Base-by-base conservation (phyloP, 2,329 filamentous ascomycete genomes). In the Fusarium mexicanum region DNA sequence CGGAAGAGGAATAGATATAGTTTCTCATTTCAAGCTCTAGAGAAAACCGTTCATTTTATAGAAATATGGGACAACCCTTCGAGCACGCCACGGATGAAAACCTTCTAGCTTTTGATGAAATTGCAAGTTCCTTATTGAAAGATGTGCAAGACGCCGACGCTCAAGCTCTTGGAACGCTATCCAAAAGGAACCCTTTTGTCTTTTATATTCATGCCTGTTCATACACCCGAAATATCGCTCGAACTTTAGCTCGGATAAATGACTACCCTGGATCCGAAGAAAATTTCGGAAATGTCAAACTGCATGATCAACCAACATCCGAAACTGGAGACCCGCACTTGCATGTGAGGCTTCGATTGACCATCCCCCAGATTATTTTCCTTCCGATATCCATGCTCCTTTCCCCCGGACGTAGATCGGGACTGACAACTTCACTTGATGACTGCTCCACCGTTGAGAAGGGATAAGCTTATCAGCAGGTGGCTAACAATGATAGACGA, bases 121-220 rank as follows among this genome's bases (percentile, higher is more conserved):
- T 9, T 13, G n/a, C 8, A 6, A 0, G 2, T 12, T 22, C 22
- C 5, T 33, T 12, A 0, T 17, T 17, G 14, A 6, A n/a, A 18
- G 5, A 18, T 17, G 1, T n/a, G 0, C 3, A 10, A n/a, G 7
- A 17, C 14, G 17, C 17, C 17, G 12, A 18, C 6, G 24, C 0
- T 46, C 24, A 17, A 46, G 43, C 10, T 5, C 17, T 26, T 2
- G 4, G 16, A 18, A 26, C 6, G 12, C 2, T 12, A 46, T 8
- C 17, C 10, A 46, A 46, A 9, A 37, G 16, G 8, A 37, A 8
- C 3, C 35, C 35, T 18, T 18, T 37, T 37, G 16, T 37, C 17
- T 18, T 10, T 37, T 37, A 37, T 37, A 37, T 37, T 0, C 35
- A 17, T 37, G 35, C 35, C 33, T 35, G 33, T 35, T 37, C 18